Base-by-base conservation (phyloP, 2,329 filamentous ascomycete species). In the Monosporascus sp. region DNA sequence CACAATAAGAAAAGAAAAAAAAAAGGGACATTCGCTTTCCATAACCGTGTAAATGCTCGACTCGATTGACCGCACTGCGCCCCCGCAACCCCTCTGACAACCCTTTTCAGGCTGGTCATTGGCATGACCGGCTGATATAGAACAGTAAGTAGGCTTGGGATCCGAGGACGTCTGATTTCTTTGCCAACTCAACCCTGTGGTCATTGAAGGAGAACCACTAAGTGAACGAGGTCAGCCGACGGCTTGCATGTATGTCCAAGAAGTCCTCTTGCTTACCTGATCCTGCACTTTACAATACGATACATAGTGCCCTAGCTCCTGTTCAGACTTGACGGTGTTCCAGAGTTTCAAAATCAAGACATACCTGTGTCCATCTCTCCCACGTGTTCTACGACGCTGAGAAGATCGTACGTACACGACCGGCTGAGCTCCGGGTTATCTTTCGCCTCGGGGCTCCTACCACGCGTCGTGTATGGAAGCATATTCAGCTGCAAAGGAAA, bases 141-240 rank as follows among this genome's bases (percentile, higher is more conserved):
- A 97, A 96, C 51, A 97, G 76, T 53, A 97, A 76, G 70, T 97
- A 97, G 0, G 93, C 91, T 69, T 96, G 87, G 16, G 90, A 90
- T 31, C 82, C 82, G 43, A 97, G 78, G 3, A 97, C 93, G 55
- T 97, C 90, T 5, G 88, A 88, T 66, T 94, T 87, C 47, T 84
- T 84, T 2, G 90, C 93, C 52, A 92, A 68, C 56, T 92, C 90
- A 24, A 97, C 93, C 68, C 91, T 91, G 69, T 94, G 92, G 67
- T 97, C 93, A 66, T 97, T 95, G 72, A 97, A 97, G 52, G 90
- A 85, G 70, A 96, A 96, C 93, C 93, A 97, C 81, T 96, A 60
- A 17, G 56, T 67, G 4, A 11, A 41, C 31, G 17, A 40, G 37
- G 19, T 14, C 19, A 40, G 14, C 50, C 37, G 45, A 52, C 26